Evolutionary conservation across 2,329 filamentous ascomycete genomes (phyloP).

Genomic region (Hypoxylon sp.): DNA sequence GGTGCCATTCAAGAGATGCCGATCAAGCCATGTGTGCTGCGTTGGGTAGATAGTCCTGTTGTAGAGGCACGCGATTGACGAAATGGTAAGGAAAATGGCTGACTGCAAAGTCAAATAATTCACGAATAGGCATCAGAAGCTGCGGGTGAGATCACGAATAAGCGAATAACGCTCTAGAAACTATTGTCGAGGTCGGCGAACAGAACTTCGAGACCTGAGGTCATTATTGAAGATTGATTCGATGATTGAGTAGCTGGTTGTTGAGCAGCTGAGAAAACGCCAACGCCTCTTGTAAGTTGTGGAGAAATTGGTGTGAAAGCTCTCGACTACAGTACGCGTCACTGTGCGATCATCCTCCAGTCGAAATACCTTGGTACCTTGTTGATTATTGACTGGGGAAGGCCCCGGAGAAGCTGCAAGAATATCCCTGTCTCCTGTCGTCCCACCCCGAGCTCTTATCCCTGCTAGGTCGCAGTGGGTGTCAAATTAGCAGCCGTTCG

Average conservation of each 20-base stretch:
- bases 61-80: no score
- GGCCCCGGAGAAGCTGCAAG: constrained; percentile 26
- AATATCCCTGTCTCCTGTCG: constrained; percentile 13
- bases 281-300: constrained; percentile 11
- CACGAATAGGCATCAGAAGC: constrained; percentile 18
- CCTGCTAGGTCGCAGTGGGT: constrained; percentile 17
- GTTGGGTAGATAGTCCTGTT: no score
- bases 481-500: constrained; percentile 33
- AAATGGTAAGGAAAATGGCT: constrained; percentile 15
- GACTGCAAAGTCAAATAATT: constrained; percentile 1
- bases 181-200: constrained; percentile 26
- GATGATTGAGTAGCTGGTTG: neutral
- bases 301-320: no score
- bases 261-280: constrained; percentile 8
- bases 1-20: no score
- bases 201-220: neutral
- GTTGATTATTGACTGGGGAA: constrained; percentile 26
- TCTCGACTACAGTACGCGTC: constrained; percentile 20
- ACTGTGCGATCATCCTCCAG: constrained; percentile 17
- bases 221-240: constrained; percentile 15
- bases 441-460: constrained; percentile 8
- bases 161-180: constrained; percentile 11
- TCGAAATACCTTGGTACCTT: constrained; percentile 1
- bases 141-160: constrained; percentile 16
- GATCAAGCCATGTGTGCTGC: no score